Evolutionary conservation across 345 rosid genomes (phyloP).

Genomic region (Populus alba): DNA sequence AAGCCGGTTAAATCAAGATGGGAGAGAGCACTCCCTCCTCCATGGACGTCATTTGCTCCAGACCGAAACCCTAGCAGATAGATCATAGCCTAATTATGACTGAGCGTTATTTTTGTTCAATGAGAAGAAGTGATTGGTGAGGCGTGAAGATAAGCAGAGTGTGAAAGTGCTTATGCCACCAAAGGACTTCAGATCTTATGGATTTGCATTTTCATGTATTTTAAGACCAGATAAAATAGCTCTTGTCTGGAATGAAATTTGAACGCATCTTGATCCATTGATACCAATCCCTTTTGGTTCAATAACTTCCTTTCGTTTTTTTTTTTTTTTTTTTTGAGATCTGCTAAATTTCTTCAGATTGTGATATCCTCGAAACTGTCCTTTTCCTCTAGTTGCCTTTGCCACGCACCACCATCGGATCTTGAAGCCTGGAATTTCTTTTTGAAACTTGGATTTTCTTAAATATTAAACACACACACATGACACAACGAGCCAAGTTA

Average conservation of each 20-base stretch:
- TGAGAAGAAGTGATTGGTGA: not conserved
- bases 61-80: too few species aligned
- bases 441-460: not conserved
- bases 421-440: slow-evolving; percentile 13
- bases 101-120: not conserved
- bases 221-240: not conserved
- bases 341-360: slow-evolving; percentile 8
- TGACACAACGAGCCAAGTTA: not conserved
- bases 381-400: slow-evolving; percentile 35
- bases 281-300: slow-evolving; percentile 58
- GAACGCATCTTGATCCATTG: slow-evolving; percentile 54
- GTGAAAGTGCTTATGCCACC: slow-evolving; percentile 68
- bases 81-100: too few species aligned
- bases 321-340: not conserved
- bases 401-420: slow-evolving; percentile 37
- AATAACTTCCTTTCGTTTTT: slow-evolving; percentile 54
- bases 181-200: slow-evolving; percentile 24
- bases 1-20: too few species aligned
- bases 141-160: slow-evolving; percentile 39
- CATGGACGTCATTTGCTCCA: too few species aligned
- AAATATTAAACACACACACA: not conserved
- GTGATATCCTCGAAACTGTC: slow-evolving; percentile 26
- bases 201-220: not conserved
- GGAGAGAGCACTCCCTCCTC: too few species aligned
- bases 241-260: slow-evolving; percentile 14